Evolutionary conservation across 495 filamentous ascomycete species (phyloP), one percentile per base, ranked within the genome.

Genomic region (Xylaria curta): DNA sequence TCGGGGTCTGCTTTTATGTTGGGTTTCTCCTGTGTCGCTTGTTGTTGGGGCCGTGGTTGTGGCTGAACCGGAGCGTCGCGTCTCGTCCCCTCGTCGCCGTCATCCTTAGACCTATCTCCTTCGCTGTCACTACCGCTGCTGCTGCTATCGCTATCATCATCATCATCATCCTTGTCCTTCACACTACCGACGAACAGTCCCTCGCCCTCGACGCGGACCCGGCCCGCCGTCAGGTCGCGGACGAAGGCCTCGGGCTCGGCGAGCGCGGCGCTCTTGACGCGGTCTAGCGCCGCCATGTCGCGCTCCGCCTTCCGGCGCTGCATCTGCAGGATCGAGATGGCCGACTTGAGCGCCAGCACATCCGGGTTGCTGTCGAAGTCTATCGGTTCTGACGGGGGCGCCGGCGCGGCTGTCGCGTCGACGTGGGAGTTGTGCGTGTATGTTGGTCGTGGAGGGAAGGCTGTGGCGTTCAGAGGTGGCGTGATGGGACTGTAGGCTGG

Each of bases 251-350:
- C 87, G 5, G 94, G 94, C 66, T 95, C 86, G 24, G 82, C 84
- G 0, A 91, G 81, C 4, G 93, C 94, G 0, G 84, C 84, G 15
- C 82, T 78, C 76, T 93, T 93, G 69, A 91, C 85, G 62, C 82
- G 78, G 72, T 90, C 85, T 19, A 97, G 82, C 1, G 84, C 80
- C 70, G 84, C 84, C 53, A 97, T 89, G 79, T 97, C 94, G 24
- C 85, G 84, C n/a, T 88, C 77, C 19, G 91, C 90, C 78, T 92
- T 92, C 72, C 90, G 87, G 59, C 91, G 91, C 81, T 97, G 94
- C 56, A 96, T 82, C 82, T 95, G 93, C 42, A 97, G 83, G 58
- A 97, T 90, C 4, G 91, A 89, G 74, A 97, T 92, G 4, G 94
- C 91, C 26, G 91, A 90, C 47, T 90, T 88, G 36, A 97, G 84